A percentile compares a stretch with the other conserved stretches of the same genome.
Evolutionary conservation across 441 rosid species (phyloP).

Genomic region (Pelargonium myrrhifolium): DNA sequence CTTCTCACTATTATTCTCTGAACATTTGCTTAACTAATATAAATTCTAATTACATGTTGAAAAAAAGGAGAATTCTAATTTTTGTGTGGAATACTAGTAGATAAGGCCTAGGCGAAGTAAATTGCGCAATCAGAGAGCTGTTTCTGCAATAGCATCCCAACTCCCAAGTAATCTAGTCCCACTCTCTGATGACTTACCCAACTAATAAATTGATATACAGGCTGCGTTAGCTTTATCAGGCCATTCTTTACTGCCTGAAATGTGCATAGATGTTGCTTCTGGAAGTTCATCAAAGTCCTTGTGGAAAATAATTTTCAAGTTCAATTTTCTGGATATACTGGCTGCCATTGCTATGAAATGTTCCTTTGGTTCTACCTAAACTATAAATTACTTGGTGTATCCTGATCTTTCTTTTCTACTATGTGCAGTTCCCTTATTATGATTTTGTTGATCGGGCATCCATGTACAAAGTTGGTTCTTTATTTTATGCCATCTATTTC

Average conservation of each 20-base stretch:
- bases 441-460: conserved; percentile 89
- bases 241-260: conserved; percentile 1
- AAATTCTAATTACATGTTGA: not conserved
- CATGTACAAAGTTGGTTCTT: conserved; percentile 91
- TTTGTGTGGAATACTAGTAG: not conserved
- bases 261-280: not conserved
- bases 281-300: not conserved
- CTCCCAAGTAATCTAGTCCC: not conserved
- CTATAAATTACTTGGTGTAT: not conserved
- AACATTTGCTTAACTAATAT: not conserved
- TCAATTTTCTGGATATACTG: not conserved
- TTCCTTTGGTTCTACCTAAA: not conserved
- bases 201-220: no score
- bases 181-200: not conserved
- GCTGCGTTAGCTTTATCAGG: conserved; percentile 4
- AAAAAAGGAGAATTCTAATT: not conserved
- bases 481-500: conserved; percentile 95
- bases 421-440: conserved; percentile 95
- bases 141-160: not conserved
- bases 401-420: conserved; percentile 16
- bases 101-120: not conserved
- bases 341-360: not conserved
- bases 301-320: not conserved
- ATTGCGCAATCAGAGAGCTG: not conserved
- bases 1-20: not conserved